Conservation (phyloP, 305 asterid species). For the Fraxinus albicans region DNA sequence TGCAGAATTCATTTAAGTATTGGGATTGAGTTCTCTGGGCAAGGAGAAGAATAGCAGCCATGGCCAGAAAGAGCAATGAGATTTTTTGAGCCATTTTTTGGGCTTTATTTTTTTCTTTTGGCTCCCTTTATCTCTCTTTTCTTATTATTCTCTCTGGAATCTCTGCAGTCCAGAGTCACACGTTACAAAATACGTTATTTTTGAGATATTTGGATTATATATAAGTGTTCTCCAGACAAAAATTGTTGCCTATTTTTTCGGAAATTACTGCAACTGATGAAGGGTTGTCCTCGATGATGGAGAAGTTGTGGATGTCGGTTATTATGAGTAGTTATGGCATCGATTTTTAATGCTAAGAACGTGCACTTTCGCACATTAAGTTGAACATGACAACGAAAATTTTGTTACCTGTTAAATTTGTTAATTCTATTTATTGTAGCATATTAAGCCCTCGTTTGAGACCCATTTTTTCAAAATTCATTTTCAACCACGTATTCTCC, state of each 20-base stretch:
- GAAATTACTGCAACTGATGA: background rate
- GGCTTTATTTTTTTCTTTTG: background rate
- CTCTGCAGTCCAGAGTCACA: background rate
- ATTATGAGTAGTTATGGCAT: background rate
- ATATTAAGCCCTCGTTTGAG: too few species aligned
- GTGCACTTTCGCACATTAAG: background rate
- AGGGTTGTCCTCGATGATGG: background rate
- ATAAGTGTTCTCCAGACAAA: background rate
- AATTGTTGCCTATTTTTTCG: background rate
- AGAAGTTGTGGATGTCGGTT: background rate
- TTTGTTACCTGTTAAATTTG: background rate
- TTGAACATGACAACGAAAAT: background rate
- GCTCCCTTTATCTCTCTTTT: background rate
- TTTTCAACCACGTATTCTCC: too few species aligned
- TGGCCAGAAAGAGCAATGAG: background rate
- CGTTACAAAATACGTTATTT: background rate
- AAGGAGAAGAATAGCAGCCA: background rate
- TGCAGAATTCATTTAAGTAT: conserved; percentile 17
- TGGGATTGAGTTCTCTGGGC: background rate
- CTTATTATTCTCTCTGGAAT: background rate
- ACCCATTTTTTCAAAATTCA: too few species aligned
- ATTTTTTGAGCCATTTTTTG: background rate
- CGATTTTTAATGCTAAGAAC: background rate
- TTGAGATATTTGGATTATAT: background rate
- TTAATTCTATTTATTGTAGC: background rate